phyloP scores from a whole-genome alignment of 345 rosid species.

The Brassica carinata region DNA sequence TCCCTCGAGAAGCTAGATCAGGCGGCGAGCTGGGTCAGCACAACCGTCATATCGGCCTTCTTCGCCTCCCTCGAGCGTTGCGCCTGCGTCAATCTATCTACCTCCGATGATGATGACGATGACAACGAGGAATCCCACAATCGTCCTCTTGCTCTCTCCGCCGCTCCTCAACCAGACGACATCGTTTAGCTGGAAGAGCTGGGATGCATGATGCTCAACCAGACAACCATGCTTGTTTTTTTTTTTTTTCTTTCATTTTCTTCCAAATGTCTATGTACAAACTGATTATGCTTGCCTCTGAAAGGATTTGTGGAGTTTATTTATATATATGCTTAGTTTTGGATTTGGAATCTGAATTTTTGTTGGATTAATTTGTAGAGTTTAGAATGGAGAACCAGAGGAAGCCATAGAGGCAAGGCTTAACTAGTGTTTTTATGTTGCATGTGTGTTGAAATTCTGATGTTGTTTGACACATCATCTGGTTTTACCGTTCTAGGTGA shows the following conservation, averaged over 20 bases:
- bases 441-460: neutral
- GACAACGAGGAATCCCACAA: constrained; percentile 52
- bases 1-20: constrained; percentile 52
- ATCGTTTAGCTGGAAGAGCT: constrained; percentile 25
- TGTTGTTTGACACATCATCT: neutral
- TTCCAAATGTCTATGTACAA: neutral
- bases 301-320: constrained; percentile 14
- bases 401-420: too few relatives aligned
- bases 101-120: constrained; percentile 59
- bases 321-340: constrained; percentile 8
- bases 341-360: neutral
- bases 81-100: constrained; percentile 78
- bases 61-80: constrained; percentile 41
- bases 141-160: constrained; percentile 55
- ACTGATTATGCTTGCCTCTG: neutral
- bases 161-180: constrained; percentile 37
- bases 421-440: too few relatives aligned
- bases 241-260: neutral
- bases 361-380: neutral
- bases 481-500: neutral
- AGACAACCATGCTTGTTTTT: constrained; percentile 23
- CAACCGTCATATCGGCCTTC: constrained; percentile 76
- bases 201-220: constrained; percentile 15
- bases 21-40: constrained; percentile 70
- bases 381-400: neutral